Conservation (phyloP, 352 stramenopile genomes). For the Pythium aquatile region DNA sequence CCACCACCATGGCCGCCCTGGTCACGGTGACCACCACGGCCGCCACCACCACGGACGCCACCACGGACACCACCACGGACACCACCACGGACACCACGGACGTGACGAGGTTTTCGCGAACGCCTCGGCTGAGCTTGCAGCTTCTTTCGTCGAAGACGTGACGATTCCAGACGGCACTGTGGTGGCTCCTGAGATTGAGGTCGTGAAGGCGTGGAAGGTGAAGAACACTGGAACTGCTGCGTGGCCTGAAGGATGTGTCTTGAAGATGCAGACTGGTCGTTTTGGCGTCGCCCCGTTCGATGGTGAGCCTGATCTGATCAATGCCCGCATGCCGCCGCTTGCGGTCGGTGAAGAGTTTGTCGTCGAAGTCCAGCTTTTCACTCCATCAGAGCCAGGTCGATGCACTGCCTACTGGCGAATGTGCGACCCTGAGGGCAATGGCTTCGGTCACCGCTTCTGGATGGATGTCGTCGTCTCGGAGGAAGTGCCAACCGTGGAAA, state of each 20-base stretch:
- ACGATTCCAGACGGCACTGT: slow-evolving; percentile 74
- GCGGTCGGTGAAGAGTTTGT: slow-evolving; percentile 21
- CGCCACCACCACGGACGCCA: slow-evolving; percentile 2
- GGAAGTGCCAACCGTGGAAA: slow-evolving; percentile 34
- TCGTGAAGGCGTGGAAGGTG: slow-evolving; percentile 80
- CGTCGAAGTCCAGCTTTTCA: slow-evolving; percentile 23
- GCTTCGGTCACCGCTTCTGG: slow-evolving; percentile 57
- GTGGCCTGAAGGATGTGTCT: slow-evolving; percentile 55
- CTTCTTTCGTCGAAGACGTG: slow-evolving; percentile 73
- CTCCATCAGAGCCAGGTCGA: slow-evolving; percentile 27
- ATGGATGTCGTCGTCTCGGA: slow-evolving; percentile 44
- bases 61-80: slow-evolving; percentile 3
- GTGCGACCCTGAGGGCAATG: slow-evolving; percentile 26
- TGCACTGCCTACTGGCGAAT: slow-evolving; percentile 54
- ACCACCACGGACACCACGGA: slow-evolving; percentile 10
- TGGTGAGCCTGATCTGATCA: slow-evolving; percentile 29
- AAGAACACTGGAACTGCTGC: slow-evolving; percentile 54
- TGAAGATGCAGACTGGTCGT: slow-evolving; percentile 39
- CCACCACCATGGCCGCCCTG: slow-evolving; percentile 1
- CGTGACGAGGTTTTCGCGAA: not conserved
- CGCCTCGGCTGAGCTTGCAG: slow-evolving; percentile 29
- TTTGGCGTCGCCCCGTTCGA: slow-evolving; percentile 29
- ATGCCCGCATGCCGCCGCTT: slow-evolving; percentile 22
- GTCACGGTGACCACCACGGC: not conserved
- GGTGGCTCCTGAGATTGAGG: slow-evolving; percentile 38